Evolutionary conservation across 176 grass and related monocot species (phyloP).

Genomic region (Zizania latifolia): DNA sequence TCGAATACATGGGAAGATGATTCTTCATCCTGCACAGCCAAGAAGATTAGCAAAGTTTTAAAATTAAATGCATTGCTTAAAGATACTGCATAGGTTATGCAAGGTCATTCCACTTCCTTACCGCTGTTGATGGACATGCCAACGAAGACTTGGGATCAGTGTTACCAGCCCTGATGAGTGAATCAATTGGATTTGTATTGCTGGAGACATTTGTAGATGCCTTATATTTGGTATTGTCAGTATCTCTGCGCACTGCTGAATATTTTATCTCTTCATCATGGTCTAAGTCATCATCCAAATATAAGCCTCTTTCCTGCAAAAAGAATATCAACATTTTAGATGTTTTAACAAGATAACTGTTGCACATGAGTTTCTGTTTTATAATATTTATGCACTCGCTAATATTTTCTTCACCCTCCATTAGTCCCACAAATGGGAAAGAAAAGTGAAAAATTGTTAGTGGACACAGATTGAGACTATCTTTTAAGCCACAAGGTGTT

Average conservation of each 20-base stretch:
- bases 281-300: slow-evolving; percentile 62
- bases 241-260: slow-evolving; percentile 77
- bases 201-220: slow-evolving; percentile 8
- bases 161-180: slow-evolving; percentile 20
- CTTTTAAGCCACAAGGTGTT: background rate
- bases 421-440: background rate
- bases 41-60: slow-evolving; percentile 5
- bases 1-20: slow-evolving; percentile 30
- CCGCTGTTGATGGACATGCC: slow-evolving; percentile 19
- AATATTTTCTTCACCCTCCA: slow-evolving; percentile 11
- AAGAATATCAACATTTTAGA: slow-evolving; percentile 13
- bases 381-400: background rate
- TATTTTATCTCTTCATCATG: slow-evolving; percentile 94
- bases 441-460: background rate
- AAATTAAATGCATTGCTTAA: background rate
- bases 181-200: slow-evolving; percentile 15
- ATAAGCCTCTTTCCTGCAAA: slow-evolving; percentile 79
- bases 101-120: background rate
- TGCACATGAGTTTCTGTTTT: background rate
- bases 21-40: slow-evolving; percentile 44
- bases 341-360: slow-evolving; percentile 6
- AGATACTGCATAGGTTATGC: slow-evolving; percentile 2
- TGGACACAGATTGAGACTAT: background rate
- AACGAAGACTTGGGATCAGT: slow-evolving; percentile 18
- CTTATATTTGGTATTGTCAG: slow-evolving; percentile 40